These are phyloP conservation scores for Rhodotorula paludigena DNA, from an alignment of 768 basidiomycete genomes.

Conservation along the genomic window DNA sequence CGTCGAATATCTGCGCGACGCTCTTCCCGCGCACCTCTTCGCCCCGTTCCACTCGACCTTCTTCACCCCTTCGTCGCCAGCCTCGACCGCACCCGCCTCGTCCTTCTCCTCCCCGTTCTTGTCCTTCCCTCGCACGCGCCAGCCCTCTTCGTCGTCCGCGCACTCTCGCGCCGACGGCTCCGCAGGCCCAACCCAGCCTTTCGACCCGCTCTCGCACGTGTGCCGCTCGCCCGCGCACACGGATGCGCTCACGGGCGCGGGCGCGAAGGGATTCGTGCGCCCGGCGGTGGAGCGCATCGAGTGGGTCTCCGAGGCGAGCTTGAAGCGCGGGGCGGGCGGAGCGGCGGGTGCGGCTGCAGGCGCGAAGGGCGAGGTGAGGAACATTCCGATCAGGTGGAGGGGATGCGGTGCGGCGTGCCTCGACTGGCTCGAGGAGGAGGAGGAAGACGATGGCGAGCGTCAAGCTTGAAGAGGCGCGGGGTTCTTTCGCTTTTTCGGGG, in stretches of 20 bases:
- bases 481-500: no score
- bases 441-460: neutral
- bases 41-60: conserved; percentile 21
- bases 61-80: neutral
- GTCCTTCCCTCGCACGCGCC: conserved; percentile 4
- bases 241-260: conserved; percentile 3
- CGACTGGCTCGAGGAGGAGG: conserved; percentile 39
- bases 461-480: neutral
- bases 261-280: conserved; percentile 19
- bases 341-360: neutral
- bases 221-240: conserved; percentile 30
- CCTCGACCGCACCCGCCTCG: neutral
- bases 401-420: conserved; percentile 36
- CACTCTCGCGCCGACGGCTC: neutral
- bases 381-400: conserved; percentile 34
- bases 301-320: conserved; percentile 30
- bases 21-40: conserved; percentile 1
- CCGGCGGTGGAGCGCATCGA: conserved; percentile 36
- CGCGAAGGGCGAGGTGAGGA: neutral
- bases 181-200: conserved; percentile 1
- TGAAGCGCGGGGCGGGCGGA: conserved; percentile 1
- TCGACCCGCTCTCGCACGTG: conserved; percentile 28
- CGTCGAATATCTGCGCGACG: neutral
- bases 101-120: neutral
- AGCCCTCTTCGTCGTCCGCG: neutral